Evolutionary conservation across 805 yeast species (phyloP).

Genomic region (Scheffersomyces amazonensis): DNA sequence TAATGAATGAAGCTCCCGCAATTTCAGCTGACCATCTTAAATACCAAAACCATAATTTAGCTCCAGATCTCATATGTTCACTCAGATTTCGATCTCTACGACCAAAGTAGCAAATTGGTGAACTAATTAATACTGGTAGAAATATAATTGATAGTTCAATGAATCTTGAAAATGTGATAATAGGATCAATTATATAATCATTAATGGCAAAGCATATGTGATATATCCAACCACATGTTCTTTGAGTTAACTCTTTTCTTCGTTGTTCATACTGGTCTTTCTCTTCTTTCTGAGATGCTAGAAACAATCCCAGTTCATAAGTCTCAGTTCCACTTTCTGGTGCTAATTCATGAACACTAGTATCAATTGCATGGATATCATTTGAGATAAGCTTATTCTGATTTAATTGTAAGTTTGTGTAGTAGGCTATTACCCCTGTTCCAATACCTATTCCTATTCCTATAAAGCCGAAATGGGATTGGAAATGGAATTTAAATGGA

Average conservation of each 20-base stretch:
- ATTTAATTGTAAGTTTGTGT: too few species aligned
- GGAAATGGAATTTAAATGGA: too few species aligned
- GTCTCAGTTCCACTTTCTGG: constrained; percentile 58
- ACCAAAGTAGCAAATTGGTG: constrained; percentile 68
- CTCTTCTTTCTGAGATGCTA: constrained; percentile 58
- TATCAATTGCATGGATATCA: constrained; percentile 30
- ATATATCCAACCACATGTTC: constrained; percentile 21
- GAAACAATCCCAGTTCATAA: constrained; percentile 63
- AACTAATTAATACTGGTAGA: constrained; percentile 59
- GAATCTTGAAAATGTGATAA: constrained; percentile 66
- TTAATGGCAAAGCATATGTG: constrained; percentile 40
- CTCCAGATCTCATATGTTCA: constrained; percentile 48
- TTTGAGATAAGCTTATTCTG: constrained; percentile 9
- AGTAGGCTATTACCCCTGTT: too few species aligned
- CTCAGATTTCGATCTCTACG: constrained; percentile 25
- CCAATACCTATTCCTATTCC: not conserved
- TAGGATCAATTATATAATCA: constrained; percentile 67
- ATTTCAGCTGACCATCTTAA: constrained; percentile 66
- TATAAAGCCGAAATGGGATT: too few species aligned
- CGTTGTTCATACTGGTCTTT: constrained; percentile 30
- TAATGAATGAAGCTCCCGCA: constrained; percentile 91
- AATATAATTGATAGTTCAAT: constrained; percentile 64
- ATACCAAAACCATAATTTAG: constrained; percentile 65
- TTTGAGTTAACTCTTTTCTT: constrained; percentile 22
- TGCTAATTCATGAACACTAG: constrained; percentile 34